These are phyloP conservation scores for Yamadazyma kanchanaburiensis DNA, from an alignment of 1,139 yeast genomes.

Conservation along the genomic window DNA sequence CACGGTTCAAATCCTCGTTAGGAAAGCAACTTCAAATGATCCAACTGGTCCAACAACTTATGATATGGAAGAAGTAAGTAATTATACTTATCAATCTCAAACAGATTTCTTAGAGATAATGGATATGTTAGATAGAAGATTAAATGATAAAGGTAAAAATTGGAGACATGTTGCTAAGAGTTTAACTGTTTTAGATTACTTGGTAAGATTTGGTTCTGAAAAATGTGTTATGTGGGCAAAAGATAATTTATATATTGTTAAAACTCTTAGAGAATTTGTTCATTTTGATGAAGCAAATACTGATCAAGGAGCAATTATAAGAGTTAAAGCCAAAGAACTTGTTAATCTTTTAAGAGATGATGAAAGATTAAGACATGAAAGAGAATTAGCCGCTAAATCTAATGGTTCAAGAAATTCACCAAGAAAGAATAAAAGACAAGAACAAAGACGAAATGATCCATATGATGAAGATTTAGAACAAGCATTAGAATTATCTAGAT, in stretches of 20 bases:
- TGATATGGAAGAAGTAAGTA: constrained; percentile 84
- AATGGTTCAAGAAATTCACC: constrained; percentile 13
- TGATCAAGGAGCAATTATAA: constrained; percentile 87
- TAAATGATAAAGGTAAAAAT: constrained; percentile 95
- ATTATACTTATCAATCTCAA: constrained; percentile 63
- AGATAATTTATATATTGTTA: constrained; percentile 84
- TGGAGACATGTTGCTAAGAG: constrained; percentile 98
- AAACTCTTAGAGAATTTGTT: constrained; percentile 88
- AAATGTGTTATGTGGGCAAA: constrained; percentile 93
- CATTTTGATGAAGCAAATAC: constrained; percentile 74
- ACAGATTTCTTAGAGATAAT: constrained; percentile 85
- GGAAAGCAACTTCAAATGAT: constrained; percentile 93
- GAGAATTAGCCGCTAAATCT: constrained; percentile 43
- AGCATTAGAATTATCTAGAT: constrained; percentile 78
- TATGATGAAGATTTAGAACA: constrained; percentile 79
- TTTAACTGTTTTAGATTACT: constrained; percentile 80
- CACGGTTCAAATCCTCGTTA: constrained; percentile 77
- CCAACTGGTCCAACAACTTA: constrained; percentile 78
- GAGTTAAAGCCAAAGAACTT: constrained; percentile 90
- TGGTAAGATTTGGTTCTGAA: constrained; percentile 85
- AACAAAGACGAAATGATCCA: constrained; percentile 24
- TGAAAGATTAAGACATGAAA: constrained; percentile 74
- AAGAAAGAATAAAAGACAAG: constrained; percentile 5
- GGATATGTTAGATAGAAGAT: constrained; percentile 93
- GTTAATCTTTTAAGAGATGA: constrained; percentile 78